A percentile compares a stretch with the other conserved stretches of the same genome.
phyloP scores from a whole-genome alignment of 257 asterid genomes.

The Handroanthus guayacan region DNA sequence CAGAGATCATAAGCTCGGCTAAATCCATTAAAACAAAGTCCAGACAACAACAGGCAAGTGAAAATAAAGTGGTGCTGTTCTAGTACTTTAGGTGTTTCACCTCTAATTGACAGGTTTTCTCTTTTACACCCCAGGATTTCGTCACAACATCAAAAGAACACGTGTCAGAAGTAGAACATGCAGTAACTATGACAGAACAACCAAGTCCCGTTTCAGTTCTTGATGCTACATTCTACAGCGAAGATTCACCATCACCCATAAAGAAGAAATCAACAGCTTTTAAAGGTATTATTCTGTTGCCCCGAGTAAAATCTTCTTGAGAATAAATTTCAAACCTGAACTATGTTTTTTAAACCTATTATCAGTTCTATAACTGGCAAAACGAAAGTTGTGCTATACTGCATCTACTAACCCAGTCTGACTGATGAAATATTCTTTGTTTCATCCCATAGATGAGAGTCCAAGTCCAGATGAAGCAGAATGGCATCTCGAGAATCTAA shows the following conservation, averaged over 20 bases:
- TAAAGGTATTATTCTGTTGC: constrained; percentile 58
- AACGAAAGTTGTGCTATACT: constrained; percentile 21
- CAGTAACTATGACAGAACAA: constrained; percentile 58
- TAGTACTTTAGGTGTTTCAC: constrained; percentile 15
- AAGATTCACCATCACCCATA: constrained; percentile 84
- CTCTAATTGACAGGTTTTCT: constrained; percentile 35
- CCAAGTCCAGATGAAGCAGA: constrained; percentile 58
- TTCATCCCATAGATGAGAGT: constrained; percentile 45
- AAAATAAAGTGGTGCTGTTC: constrained; percentile 33
- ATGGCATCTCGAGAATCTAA: constrained; percentile 55
- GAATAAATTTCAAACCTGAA: constrained; percentile 25
- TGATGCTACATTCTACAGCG: constrained; percentile 68
- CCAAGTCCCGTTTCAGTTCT: constrained; percentile 96
- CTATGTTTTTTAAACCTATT: not conserved
- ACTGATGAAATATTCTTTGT: constrained; percentile 33
- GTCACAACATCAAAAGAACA: constrained; percentile 49
- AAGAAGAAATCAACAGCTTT: constrained; percentile 67
- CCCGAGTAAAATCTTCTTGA: constrained; percentile 19
- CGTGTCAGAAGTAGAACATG: constrained; percentile 45
- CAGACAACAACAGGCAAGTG: constrained; percentile 45
- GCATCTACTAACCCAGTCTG: constrained; percentile 28
- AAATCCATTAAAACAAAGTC: constrained; percentile 42
- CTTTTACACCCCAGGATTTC: constrained; percentile 50
- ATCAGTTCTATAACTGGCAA: not conserved
- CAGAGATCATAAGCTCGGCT: constrained; percentile 59